Conservation (phyloP, 2,329 filamentous ascomycete genomes). For the Anthostomella pinea region DNA sequence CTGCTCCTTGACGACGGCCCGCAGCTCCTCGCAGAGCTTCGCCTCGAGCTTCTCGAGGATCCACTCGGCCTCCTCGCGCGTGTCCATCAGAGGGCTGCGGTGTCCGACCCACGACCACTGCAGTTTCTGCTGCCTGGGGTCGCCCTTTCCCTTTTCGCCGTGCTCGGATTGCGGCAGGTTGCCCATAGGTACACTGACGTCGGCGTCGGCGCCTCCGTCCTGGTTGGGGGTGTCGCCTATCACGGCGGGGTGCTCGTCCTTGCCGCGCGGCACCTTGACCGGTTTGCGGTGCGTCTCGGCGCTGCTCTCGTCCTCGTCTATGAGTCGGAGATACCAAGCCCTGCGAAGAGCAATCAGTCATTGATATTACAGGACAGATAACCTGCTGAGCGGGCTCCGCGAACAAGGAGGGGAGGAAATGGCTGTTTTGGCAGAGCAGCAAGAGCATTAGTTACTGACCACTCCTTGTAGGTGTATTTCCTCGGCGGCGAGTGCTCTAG, state of each 20-base stretch:
- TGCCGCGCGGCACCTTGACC: conserved; percentile 9
- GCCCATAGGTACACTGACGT: conserved; percentile 1
- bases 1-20: conserved; percentile 20
- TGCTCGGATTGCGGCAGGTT: conserved; percentile 1
- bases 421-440: too few relatives aligned
- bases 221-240: not conserved
- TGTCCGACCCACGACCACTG: conserved; percentile 74
- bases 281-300: conserved; percentile 47
- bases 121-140: conserved; percentile 25
- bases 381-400: too few relatives aligned
- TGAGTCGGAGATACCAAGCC: conserved; percentile 78
- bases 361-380: not conserved
- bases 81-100: conserved; percentile 66
- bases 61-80: conserved; percentile 69
- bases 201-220: conserved; percentile 1
- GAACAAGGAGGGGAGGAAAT: conserved; percentile 1
- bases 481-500: conserved; percentile 55
- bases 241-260: not conserved
- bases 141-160: conserved; percentile 7
- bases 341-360: conserved; percentile 36
- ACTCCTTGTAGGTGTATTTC: conserved; percentile 62
- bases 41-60: conserved; percentile 63
- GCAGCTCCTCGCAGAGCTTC: conserved; percentile 51
- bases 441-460: too few relatives aligned
- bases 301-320: conserved; percentile 62